Conservation (phyloP, 495 filamentous ascomycete species). For the Ascodesmis nigricans region DNA sequence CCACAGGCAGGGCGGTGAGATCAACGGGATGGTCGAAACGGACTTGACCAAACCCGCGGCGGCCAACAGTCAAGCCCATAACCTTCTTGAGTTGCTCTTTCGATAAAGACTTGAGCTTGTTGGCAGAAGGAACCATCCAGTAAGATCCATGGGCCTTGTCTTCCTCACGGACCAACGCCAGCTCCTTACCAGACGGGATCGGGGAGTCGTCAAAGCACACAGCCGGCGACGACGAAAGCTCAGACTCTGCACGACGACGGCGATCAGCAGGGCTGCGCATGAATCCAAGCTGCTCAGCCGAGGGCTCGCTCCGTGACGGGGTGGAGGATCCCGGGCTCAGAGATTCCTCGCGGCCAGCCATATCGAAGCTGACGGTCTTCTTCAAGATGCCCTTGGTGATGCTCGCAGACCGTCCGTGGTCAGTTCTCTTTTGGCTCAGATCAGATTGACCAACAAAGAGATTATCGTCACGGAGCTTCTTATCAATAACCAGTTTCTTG, state of each 20-base stretch:
- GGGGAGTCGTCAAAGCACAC: slow-evolving; percentile 27
- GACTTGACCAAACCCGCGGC: slow-evolving; percentile 54
- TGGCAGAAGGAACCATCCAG: slow-evolving; percentile 54
- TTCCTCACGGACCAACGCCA: slow-evolving; percentile 38
- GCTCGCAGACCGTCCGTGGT: slow-evolving; percentile 9
- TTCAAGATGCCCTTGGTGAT: slow-evolving; percentile 37
- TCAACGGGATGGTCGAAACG: slow-evolving; percentile 65
- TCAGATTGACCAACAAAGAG: slow-evolving; percentile 28
- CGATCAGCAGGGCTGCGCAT: slow-evolving; percentile 29
- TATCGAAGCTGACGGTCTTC: slow-evolving; percentile 83
- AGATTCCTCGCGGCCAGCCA: slow-evolving; percentile 27
- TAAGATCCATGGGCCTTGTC: slow-evolving; percentile 29
- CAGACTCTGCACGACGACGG: slow-evolving; percentile 22
- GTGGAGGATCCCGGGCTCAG: slow-evolving; percentile 26
- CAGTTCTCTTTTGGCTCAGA: slow-evolving; percentile 29
- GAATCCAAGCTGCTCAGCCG: slow-evolving; percentile 44
- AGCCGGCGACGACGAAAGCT: no score
- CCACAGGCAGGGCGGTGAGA: slow-evolving; percentile 47
- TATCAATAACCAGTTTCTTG: slow-evolving; percentile 79
- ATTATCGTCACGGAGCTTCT: slow-evolving; percentile 36
- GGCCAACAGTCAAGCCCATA: slow-evolving; percentile 54
- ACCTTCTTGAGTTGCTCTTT: slow-evolving; percentile 49
- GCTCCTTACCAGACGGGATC: slow-evolving; percentile 44
- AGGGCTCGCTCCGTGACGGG: slow-evolving; percentile 31
- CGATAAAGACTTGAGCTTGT: slow-evolving; percentile 52